These are phyloP conservation scores for Colletotrichum cereale DNA, from an alignment of 2,329 filamentous ascomycete genomes.

Conservation along the genomic window DNA sequence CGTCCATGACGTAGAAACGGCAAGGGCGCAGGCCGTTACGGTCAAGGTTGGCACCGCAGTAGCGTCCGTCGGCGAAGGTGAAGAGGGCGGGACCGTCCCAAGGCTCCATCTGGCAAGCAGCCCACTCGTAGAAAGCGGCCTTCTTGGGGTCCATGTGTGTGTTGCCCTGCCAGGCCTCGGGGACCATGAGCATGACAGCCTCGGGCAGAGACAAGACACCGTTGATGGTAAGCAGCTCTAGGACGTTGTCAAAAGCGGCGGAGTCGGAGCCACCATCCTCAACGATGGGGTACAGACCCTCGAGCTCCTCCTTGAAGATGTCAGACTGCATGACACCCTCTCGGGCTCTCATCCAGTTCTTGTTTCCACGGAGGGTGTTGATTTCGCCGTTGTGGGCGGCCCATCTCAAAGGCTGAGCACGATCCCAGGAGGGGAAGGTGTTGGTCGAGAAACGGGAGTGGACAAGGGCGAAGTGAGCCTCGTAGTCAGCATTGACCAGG, in stretches of 20 bases:
- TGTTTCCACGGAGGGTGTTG: constrained; percentile 96
- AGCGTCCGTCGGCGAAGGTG: constrained; percentile 95
- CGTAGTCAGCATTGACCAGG: constrained; percentile 95
- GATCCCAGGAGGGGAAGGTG: constrained; percentile 98
- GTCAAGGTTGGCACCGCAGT: constrained; percentile 96
- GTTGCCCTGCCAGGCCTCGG: constrained; percentile 98
- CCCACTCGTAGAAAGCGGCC: constrained; percentile 98
- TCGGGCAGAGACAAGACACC: constrained; percentile 95
- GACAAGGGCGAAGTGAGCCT: constrained; percentile 95
- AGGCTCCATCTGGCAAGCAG: constrained; percentile 98
- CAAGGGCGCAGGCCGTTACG: constrained; percentile 95
- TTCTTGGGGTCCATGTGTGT: constrained; percentile 92
- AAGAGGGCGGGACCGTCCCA: constrained; percentile 98
- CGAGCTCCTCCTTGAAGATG: constrained; percentile 91
- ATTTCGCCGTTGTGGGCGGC: constrained; percentile 99
- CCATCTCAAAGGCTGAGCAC: constrained; percentile 95
- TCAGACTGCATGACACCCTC: constrained; percentile 96
- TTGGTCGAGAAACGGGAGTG: constrained; percentile 99
- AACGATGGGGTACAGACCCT: constrained; percentile 91
- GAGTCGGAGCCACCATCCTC: constrained; percentile 98
- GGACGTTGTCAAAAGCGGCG: constrained; percentile 95
- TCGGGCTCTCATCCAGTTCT: constrained; percentile 99
- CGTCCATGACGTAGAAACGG: constrained; percentile 96
- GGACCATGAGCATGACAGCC: constrained; percentile 98
- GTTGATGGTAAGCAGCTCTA: constrained; percentile 94